Evolutionary conservation across 2,329 filamentous ascomycete species (phyloP).

Genomic region (Orbilia oligospora): DNA sequence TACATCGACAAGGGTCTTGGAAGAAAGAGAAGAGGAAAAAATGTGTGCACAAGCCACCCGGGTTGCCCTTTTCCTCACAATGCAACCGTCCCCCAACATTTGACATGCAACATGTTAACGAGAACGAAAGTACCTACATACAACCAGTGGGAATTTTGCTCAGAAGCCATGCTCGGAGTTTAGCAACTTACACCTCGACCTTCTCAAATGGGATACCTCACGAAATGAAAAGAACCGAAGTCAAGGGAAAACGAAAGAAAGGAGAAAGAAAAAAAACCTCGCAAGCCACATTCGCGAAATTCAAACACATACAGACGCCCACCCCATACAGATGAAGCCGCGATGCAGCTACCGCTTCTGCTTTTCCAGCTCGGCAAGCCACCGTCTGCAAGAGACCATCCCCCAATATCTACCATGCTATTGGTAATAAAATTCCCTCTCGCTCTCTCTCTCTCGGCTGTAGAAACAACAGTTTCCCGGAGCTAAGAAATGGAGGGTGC

Average conservation of each 20-base stretch:
- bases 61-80: conserved; percentile 20
- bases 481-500: conserved; percentile 14
- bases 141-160: conserved; percentile 2
- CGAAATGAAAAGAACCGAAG: background rate
- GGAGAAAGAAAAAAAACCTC: background rate
- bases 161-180: conserved; percentile 2
- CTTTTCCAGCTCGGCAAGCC: conserved; percentile 43
- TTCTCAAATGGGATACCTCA: conserved; percentile 20
- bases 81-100: conserved; percentile 25
- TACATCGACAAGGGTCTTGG: conserved; percentile 7
- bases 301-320: background rate
- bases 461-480: conserved; percentile 29
- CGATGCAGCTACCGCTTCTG: conserved; percentile 17
- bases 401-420: conserved; percentile 38
- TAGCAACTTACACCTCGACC: conserved; percentile 16
- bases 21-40: background rate
- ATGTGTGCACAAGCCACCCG: conserved; percentile 17
- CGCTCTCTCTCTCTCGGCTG: conserved; percentile 23
- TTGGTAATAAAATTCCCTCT: conserved; percentile 33
- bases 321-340: conserved; percentile 1
- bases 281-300: conserved; percentile 28
- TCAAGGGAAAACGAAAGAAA: background rate
- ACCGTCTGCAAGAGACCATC: background rate
- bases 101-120: conserved; percentile 14
- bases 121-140: background rate